Evolutionary conservation across 1,139 yeast genomes (phyloP), one percentile per base, ranked within the genome.

Genomic region (Yamadazyma epiphylla): DNA sequence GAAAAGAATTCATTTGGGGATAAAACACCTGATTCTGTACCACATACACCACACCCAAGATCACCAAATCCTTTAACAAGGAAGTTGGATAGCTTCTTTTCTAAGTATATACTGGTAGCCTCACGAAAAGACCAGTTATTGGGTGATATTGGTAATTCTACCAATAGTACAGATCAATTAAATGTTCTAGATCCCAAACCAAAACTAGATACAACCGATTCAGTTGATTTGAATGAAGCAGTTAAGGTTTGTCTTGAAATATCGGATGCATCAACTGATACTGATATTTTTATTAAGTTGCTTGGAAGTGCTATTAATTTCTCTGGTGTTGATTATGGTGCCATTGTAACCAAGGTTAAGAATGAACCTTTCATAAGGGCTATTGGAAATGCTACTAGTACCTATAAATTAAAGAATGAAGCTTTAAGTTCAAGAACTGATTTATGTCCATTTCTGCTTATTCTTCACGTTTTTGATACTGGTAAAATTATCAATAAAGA

Each of bases 231-330:
- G 29, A 53, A 51, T 14, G 47, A 45, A 11, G 67, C 68, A 0
- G 57, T 67, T 30, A 61, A 62, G 36, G 65, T 75, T 3, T 72
- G 78, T 42, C 53, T 73, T 19, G 64, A 65, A 19, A 71, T 74
- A 19, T 65, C 77, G 0, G 77, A 71, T 41, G 64, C 74, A 3
- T 57, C 64, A 10, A 64, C 64, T 32, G 53, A 58, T 30, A 60
- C 56, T 6, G 46, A 63, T 3, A 70, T 73, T 32, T 51, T 66
- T 4, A 47, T 53, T 27, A 67, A 59, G 30, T 45, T 74, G 19
- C 51, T 73, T 2, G 59, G 62, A 31, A 65, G 70, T 36, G 57
- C 72, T 2, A 56, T 71, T 23, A 41, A 49, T 29, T 62, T 70
- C 25, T 48, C 70, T 3, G 68, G 58, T 4, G 74, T 70, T 2